phyloP scores from a whole-genome alignment of 2,329 filamentous ascomycete genomes.

The Amauroascus niger region DNA sequence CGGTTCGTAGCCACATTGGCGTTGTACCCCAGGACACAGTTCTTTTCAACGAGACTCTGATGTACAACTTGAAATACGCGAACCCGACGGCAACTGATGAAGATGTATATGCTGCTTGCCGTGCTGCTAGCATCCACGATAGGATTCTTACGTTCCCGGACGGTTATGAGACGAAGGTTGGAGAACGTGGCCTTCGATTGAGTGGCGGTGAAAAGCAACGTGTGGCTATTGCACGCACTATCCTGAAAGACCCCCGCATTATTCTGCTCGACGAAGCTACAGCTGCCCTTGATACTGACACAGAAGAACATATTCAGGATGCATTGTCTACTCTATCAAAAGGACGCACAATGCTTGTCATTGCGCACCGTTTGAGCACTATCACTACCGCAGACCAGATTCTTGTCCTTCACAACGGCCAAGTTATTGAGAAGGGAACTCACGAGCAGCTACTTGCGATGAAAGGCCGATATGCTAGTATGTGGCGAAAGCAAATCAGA shows the following conservation, averaged over 20 bases:
- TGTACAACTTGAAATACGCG: conserved; percentile 91
- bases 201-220: conserved; percentile 91
- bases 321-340: conserved; percentile 71
- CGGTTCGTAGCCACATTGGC: conserved; percentile 80
- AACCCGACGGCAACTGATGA: conserved; percentile 71
- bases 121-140: conserved; percentile 83
- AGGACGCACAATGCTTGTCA: conserved; percentile 86
- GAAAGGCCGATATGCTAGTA: conserved; percentile 65
- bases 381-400: conserved; percentile 83
- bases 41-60: conserved; percentile 84
- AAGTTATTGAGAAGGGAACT: conserved; percentile 65
- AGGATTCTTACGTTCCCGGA: conserved; percentile 84
- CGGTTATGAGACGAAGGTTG: conserved; percentile 79
- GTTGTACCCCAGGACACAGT: conserved; percentile 96
- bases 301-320: conserved; percentile 84
- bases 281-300: conserved; percentile 81
- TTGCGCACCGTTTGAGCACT: conserved; percentile 79
- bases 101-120: conserved; percentile 71
- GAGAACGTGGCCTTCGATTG: conserved; percentile 74
- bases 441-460: conserved; percentile 64
- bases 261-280: conserved; percentile 88
- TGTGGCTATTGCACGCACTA: conserved; percentile 84
- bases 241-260: conserved; percentile 82
- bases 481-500: conserved; percentile 84
- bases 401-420: conserved; percentile 65